Conservation (phyloP, 257 asterid genomes). For the Striga asiatica region DNA sequence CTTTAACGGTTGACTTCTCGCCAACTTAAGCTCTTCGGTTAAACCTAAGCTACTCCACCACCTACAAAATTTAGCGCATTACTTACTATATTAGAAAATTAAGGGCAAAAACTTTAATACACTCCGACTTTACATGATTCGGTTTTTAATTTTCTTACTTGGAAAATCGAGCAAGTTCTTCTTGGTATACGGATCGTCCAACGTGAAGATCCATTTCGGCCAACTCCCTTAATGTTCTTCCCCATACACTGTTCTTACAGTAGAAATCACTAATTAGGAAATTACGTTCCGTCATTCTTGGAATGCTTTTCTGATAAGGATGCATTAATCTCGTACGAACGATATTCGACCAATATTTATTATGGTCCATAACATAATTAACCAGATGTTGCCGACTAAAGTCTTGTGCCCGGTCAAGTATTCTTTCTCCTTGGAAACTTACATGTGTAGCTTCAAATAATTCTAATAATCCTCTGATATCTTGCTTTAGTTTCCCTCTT, state of each 20-base stretch:
- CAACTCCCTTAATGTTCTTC: conserved; percentile 22
- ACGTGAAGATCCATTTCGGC: conserved; percentile 16
- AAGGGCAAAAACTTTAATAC: not conserved
- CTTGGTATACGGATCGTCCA: conserved; percentile 14
- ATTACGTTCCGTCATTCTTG: conserved; percentile 6
- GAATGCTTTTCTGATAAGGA: conserved; percentile 36
- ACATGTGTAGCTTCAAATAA: conserved; percentile 45
- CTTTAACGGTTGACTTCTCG: conserved; percentile 24
- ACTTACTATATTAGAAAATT: not conserved
- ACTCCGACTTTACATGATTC: too few relatives aligned
- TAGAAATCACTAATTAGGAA: not conserved
- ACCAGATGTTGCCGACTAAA: conserved; percentile 16
- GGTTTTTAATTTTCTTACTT: conserved; percentile 20
- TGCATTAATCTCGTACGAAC: conserved; percentile 20
- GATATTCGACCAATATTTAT: not conserved
- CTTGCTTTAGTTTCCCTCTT: conserved; percentile 3
- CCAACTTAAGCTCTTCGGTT: conserved; percentile 20
- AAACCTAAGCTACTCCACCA: conserved; percentile 42
- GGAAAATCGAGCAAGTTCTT: conserved; percentile 27
- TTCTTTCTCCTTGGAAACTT: conserved; percentile 31
- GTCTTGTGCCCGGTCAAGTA: conserved; percentile 32
- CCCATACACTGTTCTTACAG: conserved; percentile 14
- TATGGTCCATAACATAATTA: not conserved
- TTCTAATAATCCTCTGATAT: conserved; percentile 22
- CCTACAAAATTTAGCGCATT: conserved; percentile 11